Conservation (phyloP, 345 rosid species). For the Pistacia atlantica region DNA sequence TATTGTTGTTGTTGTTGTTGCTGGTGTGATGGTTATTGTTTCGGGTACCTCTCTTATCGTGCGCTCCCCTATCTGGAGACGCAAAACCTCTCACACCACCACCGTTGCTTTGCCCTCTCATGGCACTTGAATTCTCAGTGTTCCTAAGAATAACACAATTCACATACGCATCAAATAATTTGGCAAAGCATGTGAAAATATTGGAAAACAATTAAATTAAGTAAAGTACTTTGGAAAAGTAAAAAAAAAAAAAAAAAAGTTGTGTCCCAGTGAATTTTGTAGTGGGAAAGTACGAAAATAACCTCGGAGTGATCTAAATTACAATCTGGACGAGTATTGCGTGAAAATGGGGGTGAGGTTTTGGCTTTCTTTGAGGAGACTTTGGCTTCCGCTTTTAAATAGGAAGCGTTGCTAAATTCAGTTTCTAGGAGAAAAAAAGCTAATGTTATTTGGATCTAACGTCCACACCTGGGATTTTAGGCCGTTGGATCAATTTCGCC, state of each 20-base stretch:
- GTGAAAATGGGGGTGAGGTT: constrained; percentile 14
- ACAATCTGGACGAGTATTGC: constrained; percentile 25
- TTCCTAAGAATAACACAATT: constrained; percentile 39
- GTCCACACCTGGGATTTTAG: constrained; percentile 20
- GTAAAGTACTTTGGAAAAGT: constrained; percentile 13
- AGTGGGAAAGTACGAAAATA: constrained; percentile 37
- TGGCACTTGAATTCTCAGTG: constrained; percentile 59
- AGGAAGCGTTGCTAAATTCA: neutral
- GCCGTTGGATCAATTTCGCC: constrained; percentile 36
- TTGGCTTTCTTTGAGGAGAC: constrained; percentile 19
- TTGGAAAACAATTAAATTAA: constrained; percentile 13
- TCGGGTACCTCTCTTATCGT: constrained; percentile 42
- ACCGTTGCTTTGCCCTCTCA: constrained; percentile 68
- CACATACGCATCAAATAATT: constrained; percentile 1
- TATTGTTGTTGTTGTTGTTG: constrained; percentile 14
- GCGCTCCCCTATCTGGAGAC: constrained; percentile 57
- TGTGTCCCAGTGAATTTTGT: neutral
- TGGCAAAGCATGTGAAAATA: neutral
- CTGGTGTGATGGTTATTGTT: constrained; percentile 21
- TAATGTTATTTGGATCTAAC: constrained; percentile 20
- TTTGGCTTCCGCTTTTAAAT: constrained; percentile 7
- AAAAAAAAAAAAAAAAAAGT: constrained; percentile 1
- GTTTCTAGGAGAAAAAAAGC: constrained; percentile 1
- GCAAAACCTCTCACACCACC: constrained; percentile 45
- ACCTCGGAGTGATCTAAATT: constrained; percentile 37